phyloP scores from a whole-genome alignment of 2,329 filamentous ascomycete genomes.

The Ceratocystis huliohia region DNA sequence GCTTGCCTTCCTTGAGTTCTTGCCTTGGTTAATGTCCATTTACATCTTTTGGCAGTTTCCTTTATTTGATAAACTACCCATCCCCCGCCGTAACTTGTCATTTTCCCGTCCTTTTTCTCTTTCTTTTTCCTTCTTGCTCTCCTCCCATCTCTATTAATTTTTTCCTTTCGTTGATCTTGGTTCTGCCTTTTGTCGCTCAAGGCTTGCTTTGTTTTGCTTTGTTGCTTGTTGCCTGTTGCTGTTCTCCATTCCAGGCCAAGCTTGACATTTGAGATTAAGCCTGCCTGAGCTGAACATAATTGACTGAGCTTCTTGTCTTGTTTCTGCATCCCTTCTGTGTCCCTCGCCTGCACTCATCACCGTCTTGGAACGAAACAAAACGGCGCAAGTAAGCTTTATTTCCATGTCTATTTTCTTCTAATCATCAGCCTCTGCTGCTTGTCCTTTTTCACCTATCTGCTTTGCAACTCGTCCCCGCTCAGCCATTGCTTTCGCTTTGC shows the following conservation, averaged over 20 bases:
- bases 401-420: slow-evolving; percentile 21
- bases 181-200: not conserved
- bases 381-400: slow-evolving; percentile 19
- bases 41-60: not conserved
- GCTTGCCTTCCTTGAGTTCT: not conserved
- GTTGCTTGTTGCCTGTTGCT: not conserved
- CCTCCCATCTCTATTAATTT: slow-evolving; percentile 19
- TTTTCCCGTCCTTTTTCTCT: slow-evolving; percentile 16
- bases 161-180: not conserved
- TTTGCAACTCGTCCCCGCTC: not conserved
- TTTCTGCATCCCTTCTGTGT: slow-evolving; percentile 6
- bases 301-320: slow-evolving; percentile 9
- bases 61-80: slow-evolving; percentile 6
- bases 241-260: not conserved
- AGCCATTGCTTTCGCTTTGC: not conserved
- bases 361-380: slow-evolving; percentile 2
- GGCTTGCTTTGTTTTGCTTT: not conserved
- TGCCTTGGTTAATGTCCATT: not conserved
- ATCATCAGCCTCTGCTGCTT: slow-evolving; percentile 19
- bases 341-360: slow-evolving; percentile 2
- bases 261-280: not conserved
- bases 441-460: slow-evolving; percentile 14
- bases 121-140: not conserved
- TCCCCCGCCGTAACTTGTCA: not conserved
- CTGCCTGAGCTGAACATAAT: not conserved